Conservation (phyloP, 1,139 yeast species). For the Kodamaea arcana region DNA sequence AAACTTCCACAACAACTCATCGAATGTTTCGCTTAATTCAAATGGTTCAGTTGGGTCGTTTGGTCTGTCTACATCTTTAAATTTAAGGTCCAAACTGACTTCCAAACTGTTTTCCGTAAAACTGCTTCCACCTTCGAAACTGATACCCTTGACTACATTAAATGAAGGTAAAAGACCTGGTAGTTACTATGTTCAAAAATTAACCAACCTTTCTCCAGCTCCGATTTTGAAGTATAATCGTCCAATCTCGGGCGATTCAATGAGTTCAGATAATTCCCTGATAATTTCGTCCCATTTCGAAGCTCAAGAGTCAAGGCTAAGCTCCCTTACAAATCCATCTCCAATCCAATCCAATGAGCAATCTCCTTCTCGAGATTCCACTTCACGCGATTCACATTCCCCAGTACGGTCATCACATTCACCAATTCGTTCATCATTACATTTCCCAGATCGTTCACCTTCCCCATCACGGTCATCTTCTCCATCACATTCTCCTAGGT, state of each 20-base stretch:
- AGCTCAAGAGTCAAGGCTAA: constrained; percentile 32
- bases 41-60: constrained; percentile 2
- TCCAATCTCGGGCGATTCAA: constrained; percentile 37
- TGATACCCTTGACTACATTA: too few species aligned
- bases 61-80: constrained; percentile 2
- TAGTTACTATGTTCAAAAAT: constrained; percentile 37
- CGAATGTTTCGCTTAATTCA: constrained; percentile 5
- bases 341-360: too few species aligned
- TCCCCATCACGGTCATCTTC: too few species aligned
- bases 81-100: constrained; percentile 19
- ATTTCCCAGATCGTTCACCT: too few species aligned
- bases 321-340: constrained; percentile 32
- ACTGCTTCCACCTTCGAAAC: constrained; percentile 21
- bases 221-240: constrained; percentile 12
- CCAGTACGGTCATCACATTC: too few species aligned
- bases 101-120: constrained; percentile 15
- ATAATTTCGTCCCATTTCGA: constrained; percentile 36
- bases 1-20: not conserved
- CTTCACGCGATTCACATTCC: too few species aligned
- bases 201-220: constrained; percentile 13
- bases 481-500: too few species aligned
- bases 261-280: constrained; percentile 33
- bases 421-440: too few species aligned
- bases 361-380: too few species aligned
- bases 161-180: constrained; percentile 38